These are phyloP conservation scores for Hypomyces perniciosus DNA, from an alignment of 2,329 filamentous ascomycete genomes.

Conservation along the genomic window DNA sequence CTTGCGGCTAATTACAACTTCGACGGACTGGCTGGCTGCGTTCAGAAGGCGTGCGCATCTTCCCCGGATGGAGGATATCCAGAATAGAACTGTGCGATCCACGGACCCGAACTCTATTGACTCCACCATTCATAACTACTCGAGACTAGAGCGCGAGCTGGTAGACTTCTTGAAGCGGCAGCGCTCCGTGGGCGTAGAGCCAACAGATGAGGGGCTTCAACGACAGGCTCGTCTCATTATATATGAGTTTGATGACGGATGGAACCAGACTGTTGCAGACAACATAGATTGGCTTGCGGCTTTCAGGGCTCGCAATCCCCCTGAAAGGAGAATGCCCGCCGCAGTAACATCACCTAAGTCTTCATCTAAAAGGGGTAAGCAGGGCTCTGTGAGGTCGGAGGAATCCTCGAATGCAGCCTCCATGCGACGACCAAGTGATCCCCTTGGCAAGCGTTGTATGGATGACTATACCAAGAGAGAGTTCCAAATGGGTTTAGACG, in stretches of 20 bases:
- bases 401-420: neutral
- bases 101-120: slow-evolving; percentile 51
- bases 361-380: neutral
- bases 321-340: slow-evolving; percentile 4
- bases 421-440: neutral
- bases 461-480: neutral
- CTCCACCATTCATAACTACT: slow-evolving; percentile 54
- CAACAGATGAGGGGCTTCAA: slow-evolving; percentile 50
- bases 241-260: slow-evolving; percentile 55
- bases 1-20: slow-evolving; percentile 44
- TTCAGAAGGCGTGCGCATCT: slow-evolving; percentile 53
- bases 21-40: slow-evolving; percentile 47
- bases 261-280: slow-evolving; percentile 59
- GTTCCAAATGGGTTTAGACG: neutral
- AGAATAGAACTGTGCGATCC: slow-evolving; percentile 41
- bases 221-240: slow-evolving; percentile 54
- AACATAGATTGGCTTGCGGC: slow-evolving; percentile 46
- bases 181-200: slow-evolving; percentile 39
- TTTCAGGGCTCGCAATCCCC: slow-evolving; percentile 45
- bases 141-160: slow-evolving; percentile 50
- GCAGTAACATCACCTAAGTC: neutral
- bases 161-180: slow-evolving; percentile 45
- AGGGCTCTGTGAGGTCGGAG: neutral
- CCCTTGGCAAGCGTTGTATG: neutral
- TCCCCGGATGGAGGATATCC: slow-evolving; percentile 51